A percentile compares a stretch with the other conserved stretches of the same genome.
Conservation (phyloP, 1,139 yeast species). For the Insectozyma bohioensis region DNA sequence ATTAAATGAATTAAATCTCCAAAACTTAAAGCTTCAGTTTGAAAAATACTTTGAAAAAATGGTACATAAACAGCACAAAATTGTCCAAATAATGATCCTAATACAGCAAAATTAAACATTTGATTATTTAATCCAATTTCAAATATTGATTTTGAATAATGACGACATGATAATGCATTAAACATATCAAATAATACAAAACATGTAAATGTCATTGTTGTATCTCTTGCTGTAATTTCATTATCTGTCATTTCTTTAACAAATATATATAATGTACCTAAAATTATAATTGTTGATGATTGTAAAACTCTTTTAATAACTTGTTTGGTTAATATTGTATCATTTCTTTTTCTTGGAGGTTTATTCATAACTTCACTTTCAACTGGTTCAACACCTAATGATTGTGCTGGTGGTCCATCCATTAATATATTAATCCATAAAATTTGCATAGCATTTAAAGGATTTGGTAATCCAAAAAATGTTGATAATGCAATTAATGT, state of each 20-base stretch:
- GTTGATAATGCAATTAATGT: constrained; percentile 87
- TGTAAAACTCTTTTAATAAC: constrained; percentile 72
- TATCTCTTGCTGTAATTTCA: constrained; percentile 84
- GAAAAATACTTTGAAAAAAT: constrained; percentile 86
- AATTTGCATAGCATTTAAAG: constrained; percentile 98
- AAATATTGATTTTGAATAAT: constrained; percentile 76
- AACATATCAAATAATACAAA: constrained; percentile 95
- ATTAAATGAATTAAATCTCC: constrained; percentile 66
- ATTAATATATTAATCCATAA: constrained; percentile 94
- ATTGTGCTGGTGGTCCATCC: constrained; percentile 99
- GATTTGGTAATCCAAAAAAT: constrained; percentile 83
- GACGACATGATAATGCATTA: constrained; percentile 91
- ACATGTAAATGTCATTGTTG: constrained; percentile 98
- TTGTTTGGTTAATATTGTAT: constrained; percentile 69
- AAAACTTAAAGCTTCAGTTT: constrained; percentile 81
- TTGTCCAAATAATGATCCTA: constrained; percentile 90
- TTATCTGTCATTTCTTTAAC: constrained; percentile 81
- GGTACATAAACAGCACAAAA: constrained; percentile 90
- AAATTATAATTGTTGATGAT: constrained; percentile 67
- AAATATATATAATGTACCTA: constrained; percentile 85
- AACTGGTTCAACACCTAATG: constrained; percentile 95
- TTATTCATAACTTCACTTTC: constrained; percentile 92
- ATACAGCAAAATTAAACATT: constrained; percentile 91
- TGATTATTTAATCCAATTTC: constrained; percentile 74
- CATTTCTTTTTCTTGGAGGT: constrained; percentile 88